Percentiles rank a stretch among this genome's conserved stretches.
Evolutionary conservation across 106 monocot species (phyloP).

Genomic region (Amphibolis antarctica): DNA sequence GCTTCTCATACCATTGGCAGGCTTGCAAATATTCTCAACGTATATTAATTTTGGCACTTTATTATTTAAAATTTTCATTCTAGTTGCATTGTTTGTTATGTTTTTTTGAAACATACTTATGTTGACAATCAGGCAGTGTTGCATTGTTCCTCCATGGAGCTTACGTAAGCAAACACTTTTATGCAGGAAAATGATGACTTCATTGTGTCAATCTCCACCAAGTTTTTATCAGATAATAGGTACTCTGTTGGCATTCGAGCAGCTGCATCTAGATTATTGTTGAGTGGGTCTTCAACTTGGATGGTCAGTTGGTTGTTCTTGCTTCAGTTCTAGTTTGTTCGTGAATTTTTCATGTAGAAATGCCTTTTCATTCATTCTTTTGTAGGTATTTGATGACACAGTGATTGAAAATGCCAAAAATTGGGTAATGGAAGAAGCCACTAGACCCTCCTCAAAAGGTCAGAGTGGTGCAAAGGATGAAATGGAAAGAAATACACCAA

Average conservation of each 20-base stretch:
- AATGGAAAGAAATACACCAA: slow-evolving; percentile 41
- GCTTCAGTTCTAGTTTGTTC: neutral
- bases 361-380: neutral
- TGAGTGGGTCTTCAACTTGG: slow-evolving; percentile 71
- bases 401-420: slow-evolving; percentile 79
- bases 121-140: neutral
- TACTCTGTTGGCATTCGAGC: slow-evolving; percentile 51
- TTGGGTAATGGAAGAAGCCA: slow-evolving; percentile 67
- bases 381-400: slow-evolving; percentile 79
- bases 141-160: neutral
- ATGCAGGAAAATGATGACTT: slow-evolving; percentile 87
- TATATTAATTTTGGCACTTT: slow-evolving; percentile 12
- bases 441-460: slow-evolving; percentile 21
- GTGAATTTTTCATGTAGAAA: neutral
- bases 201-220: slow-evolving; percentile 67
- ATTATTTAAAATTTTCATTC: neutral
- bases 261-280: slow-evolving; percentile 63
- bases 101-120: neutral
- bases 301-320: slow-evolving; percentile 32
- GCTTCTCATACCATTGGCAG: slow-evolving; percentile 64
- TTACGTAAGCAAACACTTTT: neutral
- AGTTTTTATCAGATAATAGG: slow-evolving; percentile 62
- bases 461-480: slow-evolving; percentile 42
- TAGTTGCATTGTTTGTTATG: neutral
- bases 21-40: slow-evolving; percentile 62